Percentiles rank a stretch among this genome's conserved stretches.
Conservation (phyloP, 2,329 filamentous ascomycete genomes). For the Monosporascus sp. region DNA sequence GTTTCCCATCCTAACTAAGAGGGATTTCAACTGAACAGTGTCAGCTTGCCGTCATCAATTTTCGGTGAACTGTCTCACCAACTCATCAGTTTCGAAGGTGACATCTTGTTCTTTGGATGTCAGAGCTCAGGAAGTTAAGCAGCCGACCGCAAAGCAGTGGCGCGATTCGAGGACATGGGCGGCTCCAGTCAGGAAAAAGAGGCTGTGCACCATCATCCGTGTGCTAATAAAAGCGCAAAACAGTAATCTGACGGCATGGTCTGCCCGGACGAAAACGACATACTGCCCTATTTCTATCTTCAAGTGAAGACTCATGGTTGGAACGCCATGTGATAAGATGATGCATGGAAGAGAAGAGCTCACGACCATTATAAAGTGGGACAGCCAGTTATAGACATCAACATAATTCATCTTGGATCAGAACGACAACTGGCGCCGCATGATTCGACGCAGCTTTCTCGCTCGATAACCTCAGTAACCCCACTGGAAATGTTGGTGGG, state of each 20-base stretch:
- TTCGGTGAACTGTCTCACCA: not conserved
- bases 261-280: too few species aligned
- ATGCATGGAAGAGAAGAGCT: not conserved
- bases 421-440: not conserved
- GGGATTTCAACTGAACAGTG: slow-evolving; percentile 8
- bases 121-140: not conserved
- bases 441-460: too few species aligned
- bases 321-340: not conserved
- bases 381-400: not conserved
- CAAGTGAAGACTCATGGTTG: too few species aligned
- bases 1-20: slow-evolving; percentile 16
- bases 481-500: too few species aligned
- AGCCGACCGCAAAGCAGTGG: not conserved
- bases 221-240: not conserved
- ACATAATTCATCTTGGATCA: not conserved
- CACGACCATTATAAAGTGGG: too few species aligned
- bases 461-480: too few species aligned
- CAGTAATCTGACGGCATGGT: not conserved
- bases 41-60: slow-evolving; percentile 48
- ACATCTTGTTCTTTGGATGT: not conserved
- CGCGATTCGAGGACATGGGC: not conserved
- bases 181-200: not conserved
- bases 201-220: not conserved
- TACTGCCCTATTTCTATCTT: too few species aligned
- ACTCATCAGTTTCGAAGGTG: not conserved